A percentile compares a stretch with the other conserved stretches of the same genome.
Evolutionary conservation across 2,329 filamentous ascomycete species (phyloP).

Genomic region (Coniochaeta prunicola): DNA sequence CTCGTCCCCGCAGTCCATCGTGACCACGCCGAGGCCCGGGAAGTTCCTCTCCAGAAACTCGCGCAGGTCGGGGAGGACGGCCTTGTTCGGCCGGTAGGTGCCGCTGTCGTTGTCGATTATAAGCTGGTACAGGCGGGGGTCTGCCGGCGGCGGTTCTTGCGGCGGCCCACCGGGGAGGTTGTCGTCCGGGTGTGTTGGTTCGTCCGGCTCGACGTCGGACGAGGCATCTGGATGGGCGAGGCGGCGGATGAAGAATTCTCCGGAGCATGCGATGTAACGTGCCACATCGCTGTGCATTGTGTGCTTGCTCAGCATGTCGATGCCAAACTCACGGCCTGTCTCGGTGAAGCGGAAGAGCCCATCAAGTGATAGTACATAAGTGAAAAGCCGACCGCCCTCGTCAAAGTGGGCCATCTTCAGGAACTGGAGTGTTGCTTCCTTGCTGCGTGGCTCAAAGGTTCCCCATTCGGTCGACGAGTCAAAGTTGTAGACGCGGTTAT

Average conservation of each 20-base stretch:
- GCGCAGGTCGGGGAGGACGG: constrained; percentile 64
- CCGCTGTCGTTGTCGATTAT: constrained; percentile 94
- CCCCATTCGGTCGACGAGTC: constrained; percentile 70
- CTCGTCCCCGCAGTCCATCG: constrained; percentile 73
- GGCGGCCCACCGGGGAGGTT: constrained; percentile 41
- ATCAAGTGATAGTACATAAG: constrained; percentile 85
- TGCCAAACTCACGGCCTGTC: constrained; percentile 90
- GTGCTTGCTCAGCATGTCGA: constrained; percentile 89
- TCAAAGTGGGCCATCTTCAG: constrained; percentile 82
- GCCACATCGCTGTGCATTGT: constrained; percentile 94
- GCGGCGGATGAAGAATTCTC: constrained; percentile 84
- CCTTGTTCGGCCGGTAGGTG: constrained; percentile 82
- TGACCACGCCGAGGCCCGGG: constrained; percentile 66
- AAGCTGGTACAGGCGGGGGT: constrained; percentile 66
- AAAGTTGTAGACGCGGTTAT: constrained; percentile 83
- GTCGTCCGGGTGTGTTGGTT: constrained; percentile 44
- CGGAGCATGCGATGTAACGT: constrained; percentile 84
- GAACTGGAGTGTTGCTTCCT: constrained; percentile 70
- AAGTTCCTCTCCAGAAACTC: constrained; percentile 66
- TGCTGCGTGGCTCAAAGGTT: constrained; percentile 55
- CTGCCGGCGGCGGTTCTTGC: constrained; percentile 30
- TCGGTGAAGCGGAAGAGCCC: constrained; percentile 86
- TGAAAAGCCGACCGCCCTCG: constrained; percentile 79
- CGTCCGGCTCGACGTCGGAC: constrained; percentile 32
- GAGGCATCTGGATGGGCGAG: constrained; percentile 38